Conservation (phyloP, 306 rosid genomes). For the Nissolia schottii region DNA sequence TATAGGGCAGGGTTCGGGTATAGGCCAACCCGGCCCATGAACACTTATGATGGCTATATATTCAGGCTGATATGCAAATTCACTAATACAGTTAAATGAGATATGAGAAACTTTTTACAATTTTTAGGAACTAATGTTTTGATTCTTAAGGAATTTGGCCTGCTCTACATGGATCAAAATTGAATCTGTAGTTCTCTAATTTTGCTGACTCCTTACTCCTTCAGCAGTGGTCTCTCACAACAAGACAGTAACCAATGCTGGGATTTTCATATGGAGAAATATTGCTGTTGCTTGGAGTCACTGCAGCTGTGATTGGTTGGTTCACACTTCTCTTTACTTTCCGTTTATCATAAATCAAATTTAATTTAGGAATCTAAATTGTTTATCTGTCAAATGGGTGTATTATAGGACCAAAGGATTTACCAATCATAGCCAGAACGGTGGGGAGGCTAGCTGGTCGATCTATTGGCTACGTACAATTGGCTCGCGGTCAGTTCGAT, state of each 20-base stretch:
- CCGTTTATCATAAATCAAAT: background rate
- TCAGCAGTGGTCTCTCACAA: background rate
- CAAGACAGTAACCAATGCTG: conserved; percentile 27
- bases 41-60: background rate
- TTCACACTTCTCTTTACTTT: background rate
- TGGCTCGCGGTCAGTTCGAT: conserved; percentile 87
- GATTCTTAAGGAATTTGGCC: background rate
- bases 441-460: conserved; percentile 47
- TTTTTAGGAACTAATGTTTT: background rate
- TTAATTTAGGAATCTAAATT: background rate
- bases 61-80: background rate
- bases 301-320: conserved; percentile 36
- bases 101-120: background rate
- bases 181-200: background rate
- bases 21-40: too few species aligned
- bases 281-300: conserved; percentile 40
- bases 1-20: too few species aligned
- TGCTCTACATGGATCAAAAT: background rate
- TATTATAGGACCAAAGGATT: conserved; percentile 44
- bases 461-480: conserved; percentile 78
- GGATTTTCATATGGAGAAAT: conserved; percentile 42
- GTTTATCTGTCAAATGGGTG: background rate
- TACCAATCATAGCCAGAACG: conserved; percentile 45
- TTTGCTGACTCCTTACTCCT: background rate
- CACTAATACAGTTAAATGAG: background rate